Base-by-base conservation (phyloP, 2,329 filamentous ascomycete genomes). In the Chaetoscypha palmicola region DNA sequence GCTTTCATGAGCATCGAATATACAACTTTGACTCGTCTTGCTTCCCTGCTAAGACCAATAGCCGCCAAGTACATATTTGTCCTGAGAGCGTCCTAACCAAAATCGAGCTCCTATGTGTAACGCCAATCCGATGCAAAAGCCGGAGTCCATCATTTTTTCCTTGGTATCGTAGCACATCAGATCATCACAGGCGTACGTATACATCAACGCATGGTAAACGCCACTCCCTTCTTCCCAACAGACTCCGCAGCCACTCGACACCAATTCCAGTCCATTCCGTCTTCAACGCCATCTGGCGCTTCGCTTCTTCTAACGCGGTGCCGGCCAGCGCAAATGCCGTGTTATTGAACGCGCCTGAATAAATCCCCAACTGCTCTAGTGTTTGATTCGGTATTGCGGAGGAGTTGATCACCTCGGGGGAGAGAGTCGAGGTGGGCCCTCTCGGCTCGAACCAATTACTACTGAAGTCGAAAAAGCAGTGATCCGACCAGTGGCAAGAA, bases 371-470 rank as follows among this genome's bases (percentile, higher is more conserved):
- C 2, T 66, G 62, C 21, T 67, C 66, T 2, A 64, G 40, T 1
- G 57, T 60, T 28, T 52, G 46, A 30, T 59, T 60, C 8, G 57
- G 47, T 16, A 57, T 46, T 2, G 46, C 40, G 5, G 54, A 47
- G 17, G 52, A 46, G 34, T 61, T 59, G 28, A 55, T 39, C 30
- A 53, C 20, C 31, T 58, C 50, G 28, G 61, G 17, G 20, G 50
- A 36, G 9, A 48, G 43, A 5, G 44, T 42, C 9, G 49, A 48
- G 3, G 54, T 42, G 36, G 49, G 51, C 23, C 54, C 64, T 11
- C 86, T 77, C n/a, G 90, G 83, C 56, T 90, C 81, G 66, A 97
- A 97, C 91, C 90, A 97, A 68, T 94, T 88, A 58, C 81, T 85
- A 55, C 73, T 63, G 62, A 96, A 85, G 69, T 97, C 91, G 72